A percentile compares a stretch with the other conserved stretches of the same genome.
phyloP scores from a whole-genome alignment of 2,329 filamentous ascomycete genomes.

The Fusarium sp. region DNA sequence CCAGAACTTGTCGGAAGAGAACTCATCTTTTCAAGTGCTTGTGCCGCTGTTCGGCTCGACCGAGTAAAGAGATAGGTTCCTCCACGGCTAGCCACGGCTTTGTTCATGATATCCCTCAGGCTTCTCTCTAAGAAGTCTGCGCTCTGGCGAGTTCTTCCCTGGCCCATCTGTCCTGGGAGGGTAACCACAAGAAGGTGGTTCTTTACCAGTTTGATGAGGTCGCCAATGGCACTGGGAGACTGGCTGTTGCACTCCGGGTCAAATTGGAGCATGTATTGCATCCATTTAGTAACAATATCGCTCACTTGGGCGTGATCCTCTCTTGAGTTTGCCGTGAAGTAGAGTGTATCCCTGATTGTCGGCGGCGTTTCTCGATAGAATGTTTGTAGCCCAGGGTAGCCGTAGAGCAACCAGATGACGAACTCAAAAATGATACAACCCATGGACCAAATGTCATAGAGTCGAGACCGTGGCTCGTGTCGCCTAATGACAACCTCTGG shows the following conservation, averaged over 20 bases:
- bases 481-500: conserved; percentile 19
- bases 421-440: conserved; percentile 47
- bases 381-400: conserved; percentile 1
- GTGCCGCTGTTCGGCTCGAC: not conserved
- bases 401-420: conserved; percentile 45
- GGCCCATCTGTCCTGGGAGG: not conserved
- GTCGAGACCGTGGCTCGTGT: conserved; percentile 25
- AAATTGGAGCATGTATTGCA: not conserved
- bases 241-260: conserved; percentile 20
- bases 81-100: not conserved
- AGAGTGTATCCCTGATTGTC: not conserved
- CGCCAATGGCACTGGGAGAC: not conserved
- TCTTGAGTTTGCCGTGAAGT: not conserved
- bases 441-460: conserved; percentile 48
- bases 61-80: conserved; percentile 17
- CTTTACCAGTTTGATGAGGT: conserved; percentile 12
- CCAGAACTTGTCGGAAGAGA: not conserved
- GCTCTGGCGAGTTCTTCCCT: not conserved
- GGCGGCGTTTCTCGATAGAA: conserved; percentile 6
- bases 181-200: conserved; percentile 17
- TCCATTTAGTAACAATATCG: not conserved
- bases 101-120: not conserved
- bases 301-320: not conserved
- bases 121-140: not conserved
- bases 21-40: not conserved